Evolutionary conservation across 108 stramenopile species (phyloP), one percentile per base, ranked within the genome.

Genomic region (Thalassiosira profunda): DNA sequence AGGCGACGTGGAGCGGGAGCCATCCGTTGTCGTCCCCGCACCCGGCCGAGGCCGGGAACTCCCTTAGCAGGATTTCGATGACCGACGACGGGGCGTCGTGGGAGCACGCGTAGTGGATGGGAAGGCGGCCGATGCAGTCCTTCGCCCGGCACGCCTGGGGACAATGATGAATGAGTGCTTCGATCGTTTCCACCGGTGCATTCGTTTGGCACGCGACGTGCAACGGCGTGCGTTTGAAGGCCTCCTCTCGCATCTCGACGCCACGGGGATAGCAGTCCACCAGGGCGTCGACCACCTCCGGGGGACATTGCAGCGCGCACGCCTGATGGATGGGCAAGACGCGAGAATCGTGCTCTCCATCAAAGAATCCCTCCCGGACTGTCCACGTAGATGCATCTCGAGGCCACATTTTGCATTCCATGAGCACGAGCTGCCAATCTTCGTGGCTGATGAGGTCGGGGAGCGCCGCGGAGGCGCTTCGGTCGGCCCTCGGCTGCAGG

Each of bases 121-220:
- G 76, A 38, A 57, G 55, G 34, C 65, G 17, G 65, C 81, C 62
- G 76, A 72, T 72, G 69, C 43, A 68, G 71, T 90, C 89, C 14
- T 86, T 63, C 7, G 63, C 66, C 30, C 85, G 38, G 5, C 76
- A 53, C 9, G 80, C 86, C 30, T 90, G 80, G 12, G 82, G 76
- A 47, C 79, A 81, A 12, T 66, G 53, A 43, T 68, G 53, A 36
- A 90, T 31, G 38, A 90, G 57, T 5, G 73, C 36, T 52, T 77
- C 65, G 5, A 91, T 72, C 17, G 85, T 80, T 25, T 79, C 75
- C 12, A 57, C 47, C 11, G 70, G 57, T 14, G 90, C 90, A 58
- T 80, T 84, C 51, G 85, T 88, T 44, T 85, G 85, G 71, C 86
- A 91, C 8, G 90, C 90, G 55, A 87, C 83, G 42, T 91, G 90